A percentile compares a stretch with the other conserved stretches of the same genome.
These are phyloP conservation scores for Basipetospora sp. DNA, from an alignment of 2,329 filamentous ascomycete species.

Conservation along the genomic window DNA sequence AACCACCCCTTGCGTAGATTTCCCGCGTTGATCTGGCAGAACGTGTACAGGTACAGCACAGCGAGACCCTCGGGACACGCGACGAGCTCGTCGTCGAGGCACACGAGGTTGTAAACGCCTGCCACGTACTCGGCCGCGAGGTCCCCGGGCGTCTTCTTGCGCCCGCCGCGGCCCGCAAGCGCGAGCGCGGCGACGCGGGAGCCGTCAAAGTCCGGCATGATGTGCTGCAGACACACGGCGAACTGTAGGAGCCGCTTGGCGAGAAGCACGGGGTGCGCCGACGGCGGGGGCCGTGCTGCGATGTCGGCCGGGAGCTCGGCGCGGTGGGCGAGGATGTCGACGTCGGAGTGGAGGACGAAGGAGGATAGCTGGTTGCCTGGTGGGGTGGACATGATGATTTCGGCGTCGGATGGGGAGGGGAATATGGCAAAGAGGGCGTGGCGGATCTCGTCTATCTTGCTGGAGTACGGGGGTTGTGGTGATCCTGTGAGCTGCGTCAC, in stretches of 20 bases:
- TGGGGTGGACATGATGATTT: background rate
- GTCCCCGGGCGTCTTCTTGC: background rate
- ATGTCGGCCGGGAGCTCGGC: constrained; percentile 15
- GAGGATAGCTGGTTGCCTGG: background rate
- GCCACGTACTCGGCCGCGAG: constrained; percentile 1
- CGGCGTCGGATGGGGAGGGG: background rate
- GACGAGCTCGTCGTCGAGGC: constrained; percentile 35
- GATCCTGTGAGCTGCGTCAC: no score
- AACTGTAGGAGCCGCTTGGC: constrained; percentile 33
- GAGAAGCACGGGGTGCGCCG: constrained; percentile 32
- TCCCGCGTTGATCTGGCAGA: constrained; percentile 37
- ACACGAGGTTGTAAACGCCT: constrained; percentile 24
- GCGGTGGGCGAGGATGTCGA: constrained; percentile 12
- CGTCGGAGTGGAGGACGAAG: background rate
- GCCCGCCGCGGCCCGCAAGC: no score
- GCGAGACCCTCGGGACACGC: constrained; percentile 38
- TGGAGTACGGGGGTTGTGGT: no score
- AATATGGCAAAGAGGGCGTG: background rate
- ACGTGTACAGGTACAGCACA: constrained; percentile 31
- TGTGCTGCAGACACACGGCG: constrained; percentile 30
- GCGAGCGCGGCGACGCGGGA: constrained; percentile 4
- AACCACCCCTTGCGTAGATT: constrained; percentile 42
- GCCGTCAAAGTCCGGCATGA: constrained; percentile 20
- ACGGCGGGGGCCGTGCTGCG: constrained; percentile 22
- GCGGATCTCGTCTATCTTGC: background rate